Base-by-base conservation (phyloP, 192 early-diverging fungal species). In the Chytriomyces sp. region DNA sequence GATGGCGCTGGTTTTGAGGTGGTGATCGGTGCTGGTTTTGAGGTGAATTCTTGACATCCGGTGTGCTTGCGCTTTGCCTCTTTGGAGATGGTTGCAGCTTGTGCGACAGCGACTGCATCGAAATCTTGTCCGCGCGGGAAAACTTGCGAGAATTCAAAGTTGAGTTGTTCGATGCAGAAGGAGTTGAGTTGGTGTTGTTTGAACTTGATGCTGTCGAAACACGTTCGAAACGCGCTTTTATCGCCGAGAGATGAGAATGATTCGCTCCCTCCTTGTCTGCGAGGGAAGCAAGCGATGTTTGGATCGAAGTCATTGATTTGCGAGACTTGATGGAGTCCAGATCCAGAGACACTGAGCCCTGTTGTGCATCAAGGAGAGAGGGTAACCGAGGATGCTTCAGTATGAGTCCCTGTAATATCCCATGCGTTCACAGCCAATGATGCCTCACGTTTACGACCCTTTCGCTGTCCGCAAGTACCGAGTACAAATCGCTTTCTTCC, bases 371-470 rank as follows among this genome's bases (percentile, higher is more conserved):
- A 73, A 28, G 18, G 71, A 53, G 13, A 60, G 62, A 7, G 71
- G 71, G 24, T 53, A 53, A 62, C 71, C 71, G 8, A 7, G 72
- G 72, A 63, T 63, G 45, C 10, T 35, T 61, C 8, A n/a, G 11
- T 6, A 24, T 63, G 45, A 45, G 60, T 26, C 61, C 43, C 18
- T 10, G 8, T 13, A 73, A 57, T 10, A 13, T 11, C 7, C 72
- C 72, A 57, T 73, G 10, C 9, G 13, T 73, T 20, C 67, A 68
- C 26, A 18, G 45, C 13, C 11, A 44, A 20, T 70, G 57, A 61
- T 6, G 13, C 20, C 13, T 57, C 26, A 62, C 72, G 63, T 73
- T 73, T 11, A 73, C 61, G 3, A 73, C 63, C 60, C 72, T 57
- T 45, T 73, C 72, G 45, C 60, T 63, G 13, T 62, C 11, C 20